phyloP scores from a whole-genome alignment of 192 early-diverging fungal species.

The Physocladia obscura region DNA sequence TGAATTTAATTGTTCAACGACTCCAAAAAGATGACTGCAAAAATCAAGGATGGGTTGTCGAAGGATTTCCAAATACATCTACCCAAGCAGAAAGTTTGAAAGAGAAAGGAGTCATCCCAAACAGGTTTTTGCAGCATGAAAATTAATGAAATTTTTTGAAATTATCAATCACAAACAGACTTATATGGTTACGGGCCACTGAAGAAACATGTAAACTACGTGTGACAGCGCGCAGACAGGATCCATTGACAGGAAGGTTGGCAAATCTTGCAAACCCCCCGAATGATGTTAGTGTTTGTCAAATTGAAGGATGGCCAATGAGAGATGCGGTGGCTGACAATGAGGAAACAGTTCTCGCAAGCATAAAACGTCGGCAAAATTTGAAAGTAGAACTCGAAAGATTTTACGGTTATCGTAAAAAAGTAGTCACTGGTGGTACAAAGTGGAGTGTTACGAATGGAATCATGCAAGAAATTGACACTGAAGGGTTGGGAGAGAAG shows the following conservation, averaged over 20 bases:
- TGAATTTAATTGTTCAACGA: conserved; percentile 34
- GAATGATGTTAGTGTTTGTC: neutral
- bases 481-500: conserved; percentile 36
- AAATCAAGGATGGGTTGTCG: conserved; percentile 51
- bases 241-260: conserved; percentile 27
- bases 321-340: conserved; percentile 29
- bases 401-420: conserved; percentile 26
- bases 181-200: conserved; percentile 40
- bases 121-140: conserved; percentile 31
- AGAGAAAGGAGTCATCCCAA: conserved; percentile 41
- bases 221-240: conserved; percentile 29
- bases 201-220: conserved; percentile 37
- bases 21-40: conserved; percentile 42
- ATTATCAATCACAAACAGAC: conserved; percentile 19
- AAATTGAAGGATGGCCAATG: conserved; percentile 14
- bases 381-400: conserved; percentile 29
- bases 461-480: conserved; percentile 53
- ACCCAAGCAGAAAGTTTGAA: conserved; percentile 37
- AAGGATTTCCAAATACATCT: conserved; percentile 46
- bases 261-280: conserved; percentile 30
- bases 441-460: conserved; percentile 4
- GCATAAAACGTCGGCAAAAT: conserved; percentile 17
- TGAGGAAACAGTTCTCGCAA: conserved; percentile 24
- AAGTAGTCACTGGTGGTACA: conserved; percentile 7
- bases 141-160: neutral